Evolutionary conservation across 208 protist species (phyloP).

Genomic region (Wallacemonas rigidus): DNA sequence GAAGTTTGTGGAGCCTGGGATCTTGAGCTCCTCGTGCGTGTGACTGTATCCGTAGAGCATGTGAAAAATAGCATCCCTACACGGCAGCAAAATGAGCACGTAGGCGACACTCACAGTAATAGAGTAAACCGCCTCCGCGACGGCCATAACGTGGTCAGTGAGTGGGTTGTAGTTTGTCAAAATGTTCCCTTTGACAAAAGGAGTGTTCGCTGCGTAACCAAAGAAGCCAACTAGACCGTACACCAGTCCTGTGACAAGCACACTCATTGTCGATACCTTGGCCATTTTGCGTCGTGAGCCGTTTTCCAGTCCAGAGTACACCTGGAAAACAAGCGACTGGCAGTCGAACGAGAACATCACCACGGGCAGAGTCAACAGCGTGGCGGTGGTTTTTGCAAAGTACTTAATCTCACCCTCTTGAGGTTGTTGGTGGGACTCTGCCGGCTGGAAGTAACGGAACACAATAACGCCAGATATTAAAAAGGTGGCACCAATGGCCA

Average conservation of each 20-base stretch:
- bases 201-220: constrained; percentile 52
- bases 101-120: constrained; percentile 65
- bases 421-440: background rate
- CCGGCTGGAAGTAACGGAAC: constrained; percentile 61
- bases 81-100: constrained; percentile 66
- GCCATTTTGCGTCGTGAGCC: constrained; percentile 42
- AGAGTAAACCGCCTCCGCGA: constrained; percentile 49
- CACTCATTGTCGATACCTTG: constrained; percentile 55
- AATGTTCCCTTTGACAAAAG: constrained; percentile 70
- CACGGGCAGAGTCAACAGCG: constrained; percentile 52
- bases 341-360: constrained; percentile 82
- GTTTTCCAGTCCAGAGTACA: constrained; percentile 41
- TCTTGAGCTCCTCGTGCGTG: constrained; percentile 34
- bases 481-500: constrained; percentile 59
- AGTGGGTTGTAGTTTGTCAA: constrained; percentile 69
- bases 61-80: constrained; percentile 57
- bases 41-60: constrained; percentile 62
- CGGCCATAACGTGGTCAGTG: constrained; percentile 48
- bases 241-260: constrained; percentile 50
- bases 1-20: constrained; percentile 41
- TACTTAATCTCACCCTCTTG: constrained; percentile 27
- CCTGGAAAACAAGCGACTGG: constrained; percentile 70
- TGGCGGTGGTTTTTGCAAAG: constrained; percentile 39
- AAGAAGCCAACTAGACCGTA: constrained; percentile 67
- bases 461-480: constrained; percentile 56